phyloP scores from a whole-genome alignment of 805 yeast species.

The Ogataea ganodermae region DNA sequence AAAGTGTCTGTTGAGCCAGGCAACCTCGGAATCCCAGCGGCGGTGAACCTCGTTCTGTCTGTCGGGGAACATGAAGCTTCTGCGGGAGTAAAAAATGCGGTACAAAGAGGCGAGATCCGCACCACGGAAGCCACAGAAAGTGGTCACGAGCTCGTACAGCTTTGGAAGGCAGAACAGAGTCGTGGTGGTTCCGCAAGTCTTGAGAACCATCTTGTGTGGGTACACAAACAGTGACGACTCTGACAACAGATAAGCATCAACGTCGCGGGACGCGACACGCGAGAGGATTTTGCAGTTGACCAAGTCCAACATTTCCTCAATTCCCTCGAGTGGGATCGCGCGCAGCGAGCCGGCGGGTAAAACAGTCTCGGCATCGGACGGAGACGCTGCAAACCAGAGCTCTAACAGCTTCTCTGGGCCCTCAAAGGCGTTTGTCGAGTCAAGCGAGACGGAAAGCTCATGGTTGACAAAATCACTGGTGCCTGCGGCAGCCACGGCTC shows the following conservation, averaged over 20 bases:
- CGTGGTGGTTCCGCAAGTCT: slow-evolving; percentile 97
- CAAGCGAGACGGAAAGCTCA: slow-evolving; percentile 73
- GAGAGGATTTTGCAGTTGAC: slow-evolving; percentile 91
- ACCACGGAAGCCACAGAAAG: slow-evolving; percentile 41
- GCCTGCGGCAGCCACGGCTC: slow-evolving; percentile 10
- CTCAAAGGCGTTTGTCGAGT: slow-evolving; percentile 91
- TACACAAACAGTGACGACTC: slow-evolving; percentile 91
- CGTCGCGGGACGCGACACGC: slow-evolving; percentile 58
- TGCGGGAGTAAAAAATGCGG: slow-evolving; percentile 84
- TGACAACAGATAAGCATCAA: slow-evolving; percentile 84
- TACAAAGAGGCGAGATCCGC: slow-evolving; percentile 41
- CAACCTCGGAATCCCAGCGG: slow-evolving; percentile 82
- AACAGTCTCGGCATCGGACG: slow-evolving; percentile 35
- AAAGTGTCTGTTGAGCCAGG: slow-evolving; percentile 66
- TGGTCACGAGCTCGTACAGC: slow-evolving; percentile 53
- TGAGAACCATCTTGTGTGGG: slow-evolving; percentile 79
- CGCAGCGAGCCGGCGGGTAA: slow-evolving; percentile 48
- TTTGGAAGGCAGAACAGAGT: slow-evolving; percentile 74
- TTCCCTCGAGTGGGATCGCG: slow-evolving; percentile 60
- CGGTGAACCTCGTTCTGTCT: slow-evolving; percentile 79
- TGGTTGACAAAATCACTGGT: slow-evolving; percentile 59
- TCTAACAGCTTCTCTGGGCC: slow-evolving; percentile 96
- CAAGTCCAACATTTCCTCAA: slow-evolving; percentile 73
- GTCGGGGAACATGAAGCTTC: slow-evolving; percentile 90
- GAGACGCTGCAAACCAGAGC: slow-evolving; percentile 69